Evolutionary conservation across 2,329 filamentous ascomycete species (phyloP).

Genomic region (Colletotrichum costaricense): DNA sequence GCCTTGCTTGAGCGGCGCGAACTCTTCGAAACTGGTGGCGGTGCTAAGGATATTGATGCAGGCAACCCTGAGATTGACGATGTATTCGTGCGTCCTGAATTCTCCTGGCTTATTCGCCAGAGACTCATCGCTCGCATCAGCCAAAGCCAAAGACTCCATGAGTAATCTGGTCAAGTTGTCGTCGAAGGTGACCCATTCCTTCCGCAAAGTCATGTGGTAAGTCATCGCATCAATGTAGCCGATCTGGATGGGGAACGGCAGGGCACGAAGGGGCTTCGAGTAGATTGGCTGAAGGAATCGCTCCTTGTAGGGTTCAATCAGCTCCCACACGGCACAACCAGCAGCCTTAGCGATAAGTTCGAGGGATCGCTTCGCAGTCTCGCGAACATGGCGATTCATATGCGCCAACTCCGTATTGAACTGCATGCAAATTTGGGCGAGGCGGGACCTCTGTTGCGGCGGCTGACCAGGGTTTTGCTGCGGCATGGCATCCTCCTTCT

Average conservation of each 20-base stretch:
- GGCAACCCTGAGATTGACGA: constrained; percentile 89
- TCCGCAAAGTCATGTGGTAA: constrained; percentile 90
- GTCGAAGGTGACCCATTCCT: constrained; percentile 90
- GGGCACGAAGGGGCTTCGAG: constrained; percentile 89
- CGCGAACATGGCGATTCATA: constrained; percentile 94
- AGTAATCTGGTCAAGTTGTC: constrained; percentile 90
- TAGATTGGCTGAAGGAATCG: constrained; percentile 91
- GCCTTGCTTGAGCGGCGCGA: constrained; percentile 73
- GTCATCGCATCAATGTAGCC: constrained; percentile 98
- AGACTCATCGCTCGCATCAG: constrained; percentile 94
- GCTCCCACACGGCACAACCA: constrained; percentile 83
- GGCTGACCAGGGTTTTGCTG: constrained; percentile 47
- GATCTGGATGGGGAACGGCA: constrained; percentile 96
- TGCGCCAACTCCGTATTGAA: constrained; percentile 92
- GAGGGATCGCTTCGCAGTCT: constrained; percentile 85
- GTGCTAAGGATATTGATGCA: constrained; percentile 94
- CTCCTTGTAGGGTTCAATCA: constrained; percentile 91
- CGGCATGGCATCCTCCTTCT: constrained; percentile 78
- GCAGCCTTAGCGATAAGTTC: constrained; percentile 84
- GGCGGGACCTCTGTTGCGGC: constrained; percentile 65
- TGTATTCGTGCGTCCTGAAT: constrained; percentile 94
- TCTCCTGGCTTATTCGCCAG: constrained; percentile 93
- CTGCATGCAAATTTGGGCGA: constrained; percentile 83
- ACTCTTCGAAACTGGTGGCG: constrained; percentile 93
- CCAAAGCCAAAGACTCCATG: constrained; percentile 92